Base-by-base conservation (phyloP, 2,329 filamentous ascomycete genomes). In the Colletotrichum chrysophilum region DNA sequence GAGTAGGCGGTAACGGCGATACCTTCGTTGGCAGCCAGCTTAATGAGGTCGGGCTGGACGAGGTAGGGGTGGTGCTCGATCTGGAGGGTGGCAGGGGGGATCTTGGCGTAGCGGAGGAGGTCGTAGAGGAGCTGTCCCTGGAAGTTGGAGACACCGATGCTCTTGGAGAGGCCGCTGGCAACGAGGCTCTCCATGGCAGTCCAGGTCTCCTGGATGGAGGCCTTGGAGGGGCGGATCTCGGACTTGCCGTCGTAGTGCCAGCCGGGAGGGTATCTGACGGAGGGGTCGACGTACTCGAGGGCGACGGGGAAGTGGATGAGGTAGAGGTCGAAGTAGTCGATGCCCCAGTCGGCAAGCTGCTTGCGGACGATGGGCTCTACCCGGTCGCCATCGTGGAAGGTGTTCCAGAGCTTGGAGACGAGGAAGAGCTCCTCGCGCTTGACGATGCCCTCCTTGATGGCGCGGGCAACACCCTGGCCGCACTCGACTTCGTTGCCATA, bases 41-140 rank as follows among this genome's bases (percentile, higher is more conserved):
- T 87, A 80, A 97, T 84, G 68, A 97, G 91, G 70, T 92, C 89
- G 75, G 88, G 85, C 89, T 97, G 95, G 76, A 94, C 93, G 75
- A 96, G 91, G 90, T 96, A 97, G 30, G 95, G 95, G 89, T 97
- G 95, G 88, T 96, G 94, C 89, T 97, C 95, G 85, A 97, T 93
- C 89, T 97, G 95, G 76, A 97, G 92, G 55, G 94, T 93, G 52
- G 94, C 93, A 10, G 95, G 94, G 60, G 89, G 89, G 85, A 95
- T 91, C 80, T 90, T 91, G 77, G 94, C 94, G 85, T 96, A 95
- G 80, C 94, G 92, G 82, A 96, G 90, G 79, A 96, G 87, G 85
- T 97, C 95, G 85, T 96, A 93, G 81, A 97, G 86, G 78, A 95
- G 88, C 85, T 94, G 91, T 62, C 91, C 91, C 86, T 94, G 93